Conservation (phyloP, 2,329 filamentous ascomycete species). For the Aspergillus alliaceus region DNA sequence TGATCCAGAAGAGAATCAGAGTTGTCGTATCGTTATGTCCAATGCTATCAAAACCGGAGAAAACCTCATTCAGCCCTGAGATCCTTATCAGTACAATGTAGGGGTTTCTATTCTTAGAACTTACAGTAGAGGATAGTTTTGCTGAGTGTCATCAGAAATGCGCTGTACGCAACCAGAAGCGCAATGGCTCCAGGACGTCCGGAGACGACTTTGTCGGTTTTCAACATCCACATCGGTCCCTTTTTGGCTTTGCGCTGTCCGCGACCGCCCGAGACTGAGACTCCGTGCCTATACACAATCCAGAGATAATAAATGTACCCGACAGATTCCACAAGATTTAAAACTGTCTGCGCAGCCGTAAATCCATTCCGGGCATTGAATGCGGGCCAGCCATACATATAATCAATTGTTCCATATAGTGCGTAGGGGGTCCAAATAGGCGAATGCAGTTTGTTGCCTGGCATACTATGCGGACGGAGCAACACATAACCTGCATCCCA, state of each 20-base stretch:
- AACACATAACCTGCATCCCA: slow-evolving; percentile 84
- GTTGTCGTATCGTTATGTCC: slow-evolving; percentile 59
- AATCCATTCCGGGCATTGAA: slow-evolving; percentile 71
- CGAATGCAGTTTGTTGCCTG: slow-evolving; percentile 69
- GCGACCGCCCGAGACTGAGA: slow-evolving; percentile 27
- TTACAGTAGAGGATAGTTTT: slow-evolving; percentile 69
- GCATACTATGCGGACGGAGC: slow-evolving; percentile 77
- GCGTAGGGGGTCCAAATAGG: slow-evolving; percentile 76
- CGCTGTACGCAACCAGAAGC: slow-evolving; percentile 59
- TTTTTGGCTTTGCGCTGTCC: slow-evolving; percentile 29
- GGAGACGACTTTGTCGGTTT: slow-evolving; percentile 51
- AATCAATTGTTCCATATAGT: slow-evolving; percentile 76
- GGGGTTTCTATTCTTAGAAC: slow-evolving; percentile 22
- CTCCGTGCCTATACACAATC: slow-evolving; percentile 49
- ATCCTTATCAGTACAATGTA: neutral
- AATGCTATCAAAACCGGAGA: slow-evolving; percentile 60
- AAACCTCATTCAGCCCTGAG: slow-evolving; percentile 59
- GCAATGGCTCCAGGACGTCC: slow-evolving; percentile 56
- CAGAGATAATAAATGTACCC: slow-evolving; percentile 65
- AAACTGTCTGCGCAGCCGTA: slow-evolving; percentile 68
- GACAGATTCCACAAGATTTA: slow-evolving; percentile 69
- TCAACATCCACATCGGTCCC: slow-evolving; percentile 45
- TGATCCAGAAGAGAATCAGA: slow-evolving; percentile 60
- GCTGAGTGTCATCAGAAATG: slow-evolving; percentile 63
- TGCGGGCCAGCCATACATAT: slow-evolving; percentile 77